Conservation (phyloP, 805 yeast genomes). For the Starmerella stigmatis region DNA sequence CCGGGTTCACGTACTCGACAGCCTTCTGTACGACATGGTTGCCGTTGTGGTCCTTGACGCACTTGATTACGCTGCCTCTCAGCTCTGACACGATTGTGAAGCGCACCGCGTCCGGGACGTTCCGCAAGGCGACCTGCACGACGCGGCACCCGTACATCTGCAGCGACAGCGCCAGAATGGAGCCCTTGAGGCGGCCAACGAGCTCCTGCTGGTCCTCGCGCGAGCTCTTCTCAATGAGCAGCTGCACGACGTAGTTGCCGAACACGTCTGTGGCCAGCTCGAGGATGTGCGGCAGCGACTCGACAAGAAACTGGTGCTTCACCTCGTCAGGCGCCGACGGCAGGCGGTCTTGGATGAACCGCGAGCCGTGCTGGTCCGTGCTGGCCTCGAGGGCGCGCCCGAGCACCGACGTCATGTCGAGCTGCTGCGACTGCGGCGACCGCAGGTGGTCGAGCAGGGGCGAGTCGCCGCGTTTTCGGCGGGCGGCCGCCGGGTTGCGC, state of each 20-base stretch:
- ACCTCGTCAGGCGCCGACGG: conserved; percentile 55
- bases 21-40: conserved; percentile 96
- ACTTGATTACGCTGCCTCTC: conserved; percentile 45
- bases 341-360: conserved; percentile 87
- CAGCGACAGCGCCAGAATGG: conserved; percentile 61
- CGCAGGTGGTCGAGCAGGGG: conserved; percentile 14
- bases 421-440: conserved; percentile 38
- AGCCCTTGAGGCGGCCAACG: conserved; percentile 61
- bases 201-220: conserved; percentile 57
- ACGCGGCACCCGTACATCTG: conserved; percentile 99
- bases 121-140: conserved; percentile 85
- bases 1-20: conserved; percentile 73
- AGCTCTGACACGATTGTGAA: conserved; percentile 60
- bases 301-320: conserved; percentile 72
- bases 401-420: conserved; percentile 51
- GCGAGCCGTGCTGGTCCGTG: conserved; percentile 93
- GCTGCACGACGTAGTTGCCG: conserved; percentile 95
- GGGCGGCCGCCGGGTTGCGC: neutral
- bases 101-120: conserved; percentile 53
- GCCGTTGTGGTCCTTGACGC: conserved; percentile 93
- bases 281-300: conserved; percentile 60
- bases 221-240: conserved; percentile 76
- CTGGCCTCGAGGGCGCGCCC: conserved; percentile 88
- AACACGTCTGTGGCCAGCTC: conserved; percentile 92
- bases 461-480: conserved; percentile 12